Evolutionary conservation across 164 flowering plant species (phyloP).

Genomic region (Dillenia suffruticosa): DNA sequence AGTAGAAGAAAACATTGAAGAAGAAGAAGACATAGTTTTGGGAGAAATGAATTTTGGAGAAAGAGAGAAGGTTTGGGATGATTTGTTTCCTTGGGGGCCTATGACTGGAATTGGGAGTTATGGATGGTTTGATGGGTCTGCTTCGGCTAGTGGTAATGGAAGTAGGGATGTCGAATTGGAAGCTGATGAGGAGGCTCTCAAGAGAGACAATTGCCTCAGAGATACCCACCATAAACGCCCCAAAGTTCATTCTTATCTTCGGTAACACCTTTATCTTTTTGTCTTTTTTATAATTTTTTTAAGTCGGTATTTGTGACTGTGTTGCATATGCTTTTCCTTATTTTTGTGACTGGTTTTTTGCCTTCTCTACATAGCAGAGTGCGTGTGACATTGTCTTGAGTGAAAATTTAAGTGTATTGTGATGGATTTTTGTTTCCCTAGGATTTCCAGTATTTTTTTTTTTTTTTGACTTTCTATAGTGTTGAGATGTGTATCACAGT

Average conservation of each 20-base stretch:
- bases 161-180: slow-evolving; percentile 8
- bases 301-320: no score
- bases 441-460: neutral
- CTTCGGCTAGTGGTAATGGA: slow-evolving; percentile 11
- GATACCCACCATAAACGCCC: slow-evolving; percentile 67
- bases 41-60: slow-evolving; percentile 12
- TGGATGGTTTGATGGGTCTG: slow-evolving; percentile 9
- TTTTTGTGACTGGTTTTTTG: neutral
- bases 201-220: slow-evolving; percentile 19
- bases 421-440: neutral
- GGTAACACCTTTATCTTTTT: slow-evolving; percentile 31
- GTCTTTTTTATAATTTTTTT: neutral
- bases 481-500: no score
- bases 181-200: slow-evolving; percentile 17
- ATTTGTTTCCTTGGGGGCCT: slow-evolving; percentile 11
- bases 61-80: slow-evolving; percentile 5
- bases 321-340: no score
- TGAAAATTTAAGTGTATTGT: neutral
- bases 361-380: neutral
- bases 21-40: neutral
- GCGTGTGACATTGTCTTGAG: neutral
- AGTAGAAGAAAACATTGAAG: no score
- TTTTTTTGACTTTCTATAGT: no score
- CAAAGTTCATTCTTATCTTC: slow-evolving; percentile 44
- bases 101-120: slow-evolving; percentile 23